A percentile compares a stretch with the other conserved stretches of the same genome.
phyloP scores from a whole-genome alignment of 2,329 filamentous ascomycete species.

The Aspergillus glaucus region DNA sequence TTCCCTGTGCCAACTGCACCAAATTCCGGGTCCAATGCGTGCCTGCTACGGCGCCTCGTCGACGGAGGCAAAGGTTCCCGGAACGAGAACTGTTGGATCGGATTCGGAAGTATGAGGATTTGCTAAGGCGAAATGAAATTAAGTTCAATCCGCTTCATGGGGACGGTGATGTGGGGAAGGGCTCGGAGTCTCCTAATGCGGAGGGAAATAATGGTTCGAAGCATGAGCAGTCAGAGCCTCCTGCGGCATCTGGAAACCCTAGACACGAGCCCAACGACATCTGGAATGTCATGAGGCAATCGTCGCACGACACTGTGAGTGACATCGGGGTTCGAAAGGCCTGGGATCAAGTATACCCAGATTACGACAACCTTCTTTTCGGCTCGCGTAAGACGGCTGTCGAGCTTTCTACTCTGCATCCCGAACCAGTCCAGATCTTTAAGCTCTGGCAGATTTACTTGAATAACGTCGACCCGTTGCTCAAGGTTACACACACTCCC shows the following conservation, averaged over 20 bases:
- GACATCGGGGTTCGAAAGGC: slow-evolving; percentile 37
- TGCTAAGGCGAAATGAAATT: slow-evolving; percentile 61
- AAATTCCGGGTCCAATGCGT: slow-evolving; percentile 57
- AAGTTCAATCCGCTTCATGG: slow-evolving; percentile 60
- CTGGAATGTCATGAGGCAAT: slow-evolving; percentile 43
- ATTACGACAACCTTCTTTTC: slow-evolving; percentile 49
- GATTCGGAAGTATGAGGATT: slow-evolving; percentile 60
- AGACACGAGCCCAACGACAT: slow-evolving; percentile 25
- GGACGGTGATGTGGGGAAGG: slow-evolving; percentile 6
- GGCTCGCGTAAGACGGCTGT: slow-evolving; percentile 37
- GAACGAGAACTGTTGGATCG: slow-evolving; percentile 65
- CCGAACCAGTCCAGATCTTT: slow-evolving; percentile 56
- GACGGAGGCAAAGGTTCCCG: slow-evolving; percentile 53
- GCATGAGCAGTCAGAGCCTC: background rate
- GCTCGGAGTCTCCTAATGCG: background rate
- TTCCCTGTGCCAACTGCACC: slow-evolving; percentile 64
- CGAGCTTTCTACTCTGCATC: slow-evolving; percentile 51
- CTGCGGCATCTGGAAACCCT: background rate
- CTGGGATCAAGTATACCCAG: slow-evolving; percentile 41
- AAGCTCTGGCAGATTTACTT: slow-evolving; percentile 61
- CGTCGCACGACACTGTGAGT: slow-evolving; percentile 31
- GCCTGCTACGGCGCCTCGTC: slow-evolving; percentile 46
- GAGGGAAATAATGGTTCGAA: background rate
- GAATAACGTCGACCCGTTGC: slow-evolving; percentile 61
- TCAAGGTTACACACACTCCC: slow-evolving; percentile 63